A percentile compares a stretch with the other conserved stretches of the same genome.
Conservation (phyloP, 495 filamentous ascomycete species). For the Talaromyces ruber region DNA sequence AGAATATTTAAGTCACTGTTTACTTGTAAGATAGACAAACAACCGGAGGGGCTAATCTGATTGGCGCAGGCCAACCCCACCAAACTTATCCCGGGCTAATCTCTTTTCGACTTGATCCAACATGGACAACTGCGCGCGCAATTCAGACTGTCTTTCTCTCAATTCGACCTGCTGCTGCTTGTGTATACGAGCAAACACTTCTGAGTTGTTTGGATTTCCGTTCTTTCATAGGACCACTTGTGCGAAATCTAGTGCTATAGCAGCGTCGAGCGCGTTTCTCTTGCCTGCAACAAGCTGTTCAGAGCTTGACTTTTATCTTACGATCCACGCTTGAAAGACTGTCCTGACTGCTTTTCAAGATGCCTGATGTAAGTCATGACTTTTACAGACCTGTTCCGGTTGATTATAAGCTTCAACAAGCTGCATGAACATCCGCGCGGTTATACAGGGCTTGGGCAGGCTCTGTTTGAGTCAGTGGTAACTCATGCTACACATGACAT, state of each 20-base stretch:
- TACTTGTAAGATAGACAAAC: too few relatives aligned
- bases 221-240: not conserved
- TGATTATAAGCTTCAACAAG: not conserved
- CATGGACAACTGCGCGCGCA: slow-evolving; percentile 6
- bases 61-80: not conserved
- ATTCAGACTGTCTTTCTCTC: not conserved
- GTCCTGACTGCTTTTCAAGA: slow-evolving; percentile 13
- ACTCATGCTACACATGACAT: not conserved
- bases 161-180: not conserved
- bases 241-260: not conserved
- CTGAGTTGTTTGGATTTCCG: not conserved
- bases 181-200: not conserved
- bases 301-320: not conserved
- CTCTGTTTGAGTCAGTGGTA: not conserved
- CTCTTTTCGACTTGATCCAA: slow-evolving; percentile 4
- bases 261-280: not conserved
- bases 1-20: not conserved
- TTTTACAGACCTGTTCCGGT: not conserved
- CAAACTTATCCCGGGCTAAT: slow-evolving; percentile 2
- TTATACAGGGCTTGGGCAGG: not conserved
- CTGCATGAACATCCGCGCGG: not conserved
- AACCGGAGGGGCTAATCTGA: not conserved
- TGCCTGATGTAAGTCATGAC: slow-evolving; percentile 36
- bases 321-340: not conserved
- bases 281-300: not conserved